Percentiles rank a stretch among this genome's conserved stretches.
These are phyloP conservation scores for Epichloe typhina DNA, from an alignment of 2,329 filamentous ascomycete genomes.

Conservation along the genomic window DNA sequence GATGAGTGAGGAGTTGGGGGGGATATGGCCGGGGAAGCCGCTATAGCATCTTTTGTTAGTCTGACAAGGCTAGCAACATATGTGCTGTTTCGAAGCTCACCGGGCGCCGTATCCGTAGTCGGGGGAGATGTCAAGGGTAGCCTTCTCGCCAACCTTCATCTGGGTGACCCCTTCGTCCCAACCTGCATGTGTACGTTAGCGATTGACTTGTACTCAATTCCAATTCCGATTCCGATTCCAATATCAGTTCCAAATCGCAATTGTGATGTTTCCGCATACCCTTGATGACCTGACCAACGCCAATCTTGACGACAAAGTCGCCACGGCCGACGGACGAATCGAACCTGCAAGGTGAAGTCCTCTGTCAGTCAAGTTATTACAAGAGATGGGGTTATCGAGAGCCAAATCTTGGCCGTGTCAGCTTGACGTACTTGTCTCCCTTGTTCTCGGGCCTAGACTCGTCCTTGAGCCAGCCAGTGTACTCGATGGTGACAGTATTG, in stretches of 20 bases:
- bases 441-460: constrained; percentile 43
- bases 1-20: constrained; percentile 11
- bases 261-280: constrained; percentile 36
- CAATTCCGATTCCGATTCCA: too few relatives aligned
- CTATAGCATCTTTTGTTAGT: constrained; percentile 26
- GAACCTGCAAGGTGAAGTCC: constrained; percentile 46
- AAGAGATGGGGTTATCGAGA: neutral
- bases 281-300: constrained; percentile 72
- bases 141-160: constrained; percentile 88
- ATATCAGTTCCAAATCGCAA: constrained; percentile 7
- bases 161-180: constrained; percentile 75
- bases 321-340: constrained; percentile 71
- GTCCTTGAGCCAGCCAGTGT: constrained; percentile 80
- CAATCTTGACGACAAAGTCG: constrained; percentile 67
- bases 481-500: constrained; percentile 74
- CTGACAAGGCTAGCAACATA: neutral
- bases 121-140: constrained; percentile 62
- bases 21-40: constrained; percentile 73
- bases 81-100: constrained; percentile 31
- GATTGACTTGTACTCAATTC: neutral
- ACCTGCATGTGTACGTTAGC: constrained; percentile 29
- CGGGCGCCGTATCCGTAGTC: constrained; percentile 10
- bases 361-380: neutral
- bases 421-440: constrained; percentile 53
- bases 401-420: neutral